Evolutionary conservation across 768 basidiomycete genomes (phyloP).

Genomic region (Boletus tomentosulus): DNA sequence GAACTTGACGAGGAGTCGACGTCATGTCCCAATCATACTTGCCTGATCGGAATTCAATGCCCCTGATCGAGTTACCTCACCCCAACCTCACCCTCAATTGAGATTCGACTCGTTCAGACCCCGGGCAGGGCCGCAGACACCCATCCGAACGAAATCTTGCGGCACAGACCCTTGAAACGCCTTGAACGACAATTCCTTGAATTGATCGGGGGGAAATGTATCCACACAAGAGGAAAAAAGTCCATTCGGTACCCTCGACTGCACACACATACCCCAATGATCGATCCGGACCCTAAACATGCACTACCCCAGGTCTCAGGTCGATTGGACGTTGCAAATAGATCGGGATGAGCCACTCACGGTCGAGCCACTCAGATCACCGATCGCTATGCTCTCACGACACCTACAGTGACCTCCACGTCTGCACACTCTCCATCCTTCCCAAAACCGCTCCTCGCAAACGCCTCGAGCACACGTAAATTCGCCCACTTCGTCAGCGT

Average conservation of each 20-base stretch:
- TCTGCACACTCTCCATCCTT: constrained; percentile 32
- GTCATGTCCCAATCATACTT: constrained; percentile 6
- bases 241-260: neutral
- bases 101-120: neutral
- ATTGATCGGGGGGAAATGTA: neutral
- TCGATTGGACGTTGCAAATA: neutral
- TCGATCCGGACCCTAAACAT: neutral
- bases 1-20: neutral
- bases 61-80: constrained; percentile 17
- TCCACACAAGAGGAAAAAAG: neutral
- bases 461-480: constrained; percentile 56
- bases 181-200: neutral
- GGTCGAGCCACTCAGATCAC: neutral
- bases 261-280: too few species aligned
- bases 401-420: constrained; percentile 70
- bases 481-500: constrained; percentile 73
- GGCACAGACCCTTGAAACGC: neutral
- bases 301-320: neutral
- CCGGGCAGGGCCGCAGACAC: neutral
- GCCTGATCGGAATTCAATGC: neutral
- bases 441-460: constrained; percentile 35
- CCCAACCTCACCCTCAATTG: constrained; percentile 5
- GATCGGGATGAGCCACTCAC: constrained; percentile 6
- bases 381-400: constrained; percentile 52
- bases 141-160: neutral